Conservation (phyloP, 371 early-diverging fungal genomes). For the Mortierella sp. region DNA sequence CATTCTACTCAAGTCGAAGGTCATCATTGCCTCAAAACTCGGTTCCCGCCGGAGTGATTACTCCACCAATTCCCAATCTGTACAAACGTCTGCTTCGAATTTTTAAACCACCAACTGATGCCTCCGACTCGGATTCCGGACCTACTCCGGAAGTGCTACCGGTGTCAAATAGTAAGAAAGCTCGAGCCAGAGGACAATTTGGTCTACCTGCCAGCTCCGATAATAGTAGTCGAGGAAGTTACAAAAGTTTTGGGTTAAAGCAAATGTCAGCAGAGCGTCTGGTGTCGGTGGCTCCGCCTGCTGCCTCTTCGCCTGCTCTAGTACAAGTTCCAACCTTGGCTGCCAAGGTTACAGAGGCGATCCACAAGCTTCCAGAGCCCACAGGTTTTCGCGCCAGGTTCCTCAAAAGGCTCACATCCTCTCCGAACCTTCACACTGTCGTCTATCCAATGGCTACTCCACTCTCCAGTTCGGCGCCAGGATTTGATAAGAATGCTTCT, state of each 20-base stretch:
- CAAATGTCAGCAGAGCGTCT: background rate
- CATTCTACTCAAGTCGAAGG: background rate
- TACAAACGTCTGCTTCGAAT: conserved; percentile 38
- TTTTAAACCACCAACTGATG: conserved; percentile 41
- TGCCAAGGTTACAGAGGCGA: background rate
- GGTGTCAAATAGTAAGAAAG: background rate
- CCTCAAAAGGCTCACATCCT: conserved; percentile 31
- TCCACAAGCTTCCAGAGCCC: conserved; percentile 16
- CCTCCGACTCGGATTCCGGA: conserved; percentile 30
- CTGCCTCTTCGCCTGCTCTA: background rate
- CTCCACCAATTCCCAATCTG: conserved; percentile 24
- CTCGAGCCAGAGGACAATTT: conserved; percentile 13
- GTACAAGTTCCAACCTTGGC: background rate
- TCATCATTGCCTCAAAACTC: background rate
- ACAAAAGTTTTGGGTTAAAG: background rate
- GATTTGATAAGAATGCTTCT: background rate
- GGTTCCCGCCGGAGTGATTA: background rate
- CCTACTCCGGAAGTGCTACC: background rate
- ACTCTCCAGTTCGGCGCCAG: background rate
- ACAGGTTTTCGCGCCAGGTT: conserved; percentile 33
- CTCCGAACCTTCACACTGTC: conserved; percentile 31
- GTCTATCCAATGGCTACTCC: conserved; percentile 4
- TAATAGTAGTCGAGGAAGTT: background rate
- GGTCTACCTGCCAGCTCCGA: conserved; percentile 18
- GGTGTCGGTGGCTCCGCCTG: background rate